Base-by-base conservation (phyloP, 2,329 filamentous ascomycete genomes). In the Hypoxylon sp. region DNA sequence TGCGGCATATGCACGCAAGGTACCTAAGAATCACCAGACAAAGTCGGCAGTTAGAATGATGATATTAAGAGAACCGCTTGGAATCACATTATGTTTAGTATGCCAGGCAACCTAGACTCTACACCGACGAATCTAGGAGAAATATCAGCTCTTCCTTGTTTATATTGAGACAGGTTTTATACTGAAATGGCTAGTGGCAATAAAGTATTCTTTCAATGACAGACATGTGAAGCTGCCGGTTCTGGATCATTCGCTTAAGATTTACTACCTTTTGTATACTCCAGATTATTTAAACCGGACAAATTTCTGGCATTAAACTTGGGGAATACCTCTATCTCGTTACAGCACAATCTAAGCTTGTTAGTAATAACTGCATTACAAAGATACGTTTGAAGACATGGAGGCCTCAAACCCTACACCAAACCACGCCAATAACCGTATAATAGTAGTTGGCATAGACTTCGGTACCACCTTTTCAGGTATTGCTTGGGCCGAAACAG, bases 381-480 rank as follows among this genome's bases (percentile, higher is more conserved):
- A 2, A 48, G 4, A n/a, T 44, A 14, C 5, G 3, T 31, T 6
- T n/a, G 13, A 13, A 60, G n/a, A 60, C 37, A 59, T 61, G 48
- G 50, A 42, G n/a, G 14, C 37, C 5, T 42, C 42, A 14, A 19
- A 14, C 6, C n/a, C 3, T 5, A 42, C 2, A 42, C 14, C 37
- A 42, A 17, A 11, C 4, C 10, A 24, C 26, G 44, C 31, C 42
- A 69, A 9, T 35, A 60, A 51, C 13, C 51, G 37, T 10, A 83
- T 80, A 73, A 82, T 87, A 67, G 80, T 87, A 56, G 80, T 87
- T 68, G 85, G 83, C 19, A 84, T 88, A 65, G 86, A 88, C 72
- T 87, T 88, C 71, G 86, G 86, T 26, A 88, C 86, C 11, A 88
- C 86, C 3, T 88, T 84, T 73, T 86, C 85, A 13, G 85, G 85